These are phyloP conservation scores for Russula virescens DNA, from an alignment of 768 basidiomycete genomes.

Conservation along the genomic window DNA sequence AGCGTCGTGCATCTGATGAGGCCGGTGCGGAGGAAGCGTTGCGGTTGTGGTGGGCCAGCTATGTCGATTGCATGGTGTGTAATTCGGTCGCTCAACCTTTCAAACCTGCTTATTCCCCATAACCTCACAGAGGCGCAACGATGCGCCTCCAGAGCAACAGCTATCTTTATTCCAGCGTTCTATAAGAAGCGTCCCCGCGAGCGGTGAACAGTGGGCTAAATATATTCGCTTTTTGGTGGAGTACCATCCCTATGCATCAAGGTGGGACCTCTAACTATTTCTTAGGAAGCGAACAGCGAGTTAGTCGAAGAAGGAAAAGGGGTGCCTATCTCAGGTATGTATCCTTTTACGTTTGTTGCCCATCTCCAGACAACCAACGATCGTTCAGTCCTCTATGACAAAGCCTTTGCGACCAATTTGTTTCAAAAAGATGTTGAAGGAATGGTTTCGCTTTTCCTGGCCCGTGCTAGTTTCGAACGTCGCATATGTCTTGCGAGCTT, in stretches of 20 bases:
- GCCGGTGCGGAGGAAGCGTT: slow-evolving; percentile 52
- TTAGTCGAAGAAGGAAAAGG: slow-evolving; percentile 16
- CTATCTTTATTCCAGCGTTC: slow-evolving; percentile 48
- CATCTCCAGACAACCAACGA: neutral
- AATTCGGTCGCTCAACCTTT: neutral
- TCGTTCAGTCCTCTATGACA: slow-evolving; percentile 18
- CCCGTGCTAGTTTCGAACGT: slow-evolving; percentile 22
- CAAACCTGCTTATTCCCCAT: neutral
- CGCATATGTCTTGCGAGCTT: slow-evolving; percentile 10
- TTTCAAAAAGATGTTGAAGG: slow-evolving; percentile 22
- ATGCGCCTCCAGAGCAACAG: slow-evolving; percentile 40
- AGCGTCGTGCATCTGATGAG: slow-evolving; percentile 49
- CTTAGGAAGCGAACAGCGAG: slow-evolving; percentile 4
- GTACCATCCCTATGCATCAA: neutral
- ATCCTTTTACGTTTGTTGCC: neutral
- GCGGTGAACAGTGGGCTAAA: slow-evolving; percentile 72
- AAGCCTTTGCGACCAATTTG: slow-evolving; percentile 18
- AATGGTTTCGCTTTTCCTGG: slow-evolving; percentile 19
- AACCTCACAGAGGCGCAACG: slow-evolving; percentile 39
- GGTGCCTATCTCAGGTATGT: slow-evolving; percentile 17
- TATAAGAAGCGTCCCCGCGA: slow-evolving; percentile 64
- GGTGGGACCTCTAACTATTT: neutral
- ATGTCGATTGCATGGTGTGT: slow-evolving; percentile 64
- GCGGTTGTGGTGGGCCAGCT: slow-evolving; percentile 66
- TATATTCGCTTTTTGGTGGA: slow-evolving; percentile 68